Conservation (phyloP, 208 protist species). For the Novymonas esmeraldas region DNA sequence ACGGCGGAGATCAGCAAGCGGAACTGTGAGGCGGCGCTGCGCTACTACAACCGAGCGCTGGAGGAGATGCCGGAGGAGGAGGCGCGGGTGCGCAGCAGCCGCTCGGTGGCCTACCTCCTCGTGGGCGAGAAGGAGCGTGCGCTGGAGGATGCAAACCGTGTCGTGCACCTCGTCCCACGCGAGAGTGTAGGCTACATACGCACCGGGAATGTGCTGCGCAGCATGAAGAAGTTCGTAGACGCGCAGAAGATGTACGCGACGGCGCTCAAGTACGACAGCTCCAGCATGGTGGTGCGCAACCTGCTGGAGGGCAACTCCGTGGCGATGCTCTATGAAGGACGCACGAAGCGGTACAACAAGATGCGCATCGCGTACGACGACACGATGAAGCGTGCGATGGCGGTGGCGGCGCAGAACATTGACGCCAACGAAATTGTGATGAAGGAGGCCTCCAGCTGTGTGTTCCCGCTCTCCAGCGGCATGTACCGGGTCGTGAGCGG, state of each 20-base stretch:
- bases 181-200: conserved; percentile 78
- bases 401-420: conserved; percentile 33
- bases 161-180: conserved; percentile 54
- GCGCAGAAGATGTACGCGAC: conserved; percentile 69
- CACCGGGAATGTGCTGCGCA: conserved; percentile 73
- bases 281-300: conserved; percentile 47
- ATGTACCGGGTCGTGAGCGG: conserved; percentile 21
- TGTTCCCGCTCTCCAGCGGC: conserved; percentile 28
- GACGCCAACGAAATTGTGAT: conserved; percentile 36
- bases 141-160: conserved; percentile 59
- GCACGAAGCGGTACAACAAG: conserved; percentile 42
- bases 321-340: conserved; percentile 60
- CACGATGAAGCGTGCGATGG: conserved; percentile 29
- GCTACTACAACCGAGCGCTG: conserved; percentile 74
- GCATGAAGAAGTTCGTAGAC: conserved; percentile 66
- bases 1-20: conserved; percentile 52
- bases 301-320: conserved; percentile 64
- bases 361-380: conserved; percentile 44
- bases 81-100: conserved; percentile 67
- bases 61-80: conserved; percentile 61
- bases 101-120: conserved; percentile 67
- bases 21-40: conserved; percentile 62
- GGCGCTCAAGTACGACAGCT: conserved; percentile 48
- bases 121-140: conserved; percentile 52
- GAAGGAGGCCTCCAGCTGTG: conserved; percentile 40